A percentile compares a stretch with the other conserved stretches of the same genome.
Conservation (phyloP, 164 flowering plant species). For the Piper betle region DNA sequence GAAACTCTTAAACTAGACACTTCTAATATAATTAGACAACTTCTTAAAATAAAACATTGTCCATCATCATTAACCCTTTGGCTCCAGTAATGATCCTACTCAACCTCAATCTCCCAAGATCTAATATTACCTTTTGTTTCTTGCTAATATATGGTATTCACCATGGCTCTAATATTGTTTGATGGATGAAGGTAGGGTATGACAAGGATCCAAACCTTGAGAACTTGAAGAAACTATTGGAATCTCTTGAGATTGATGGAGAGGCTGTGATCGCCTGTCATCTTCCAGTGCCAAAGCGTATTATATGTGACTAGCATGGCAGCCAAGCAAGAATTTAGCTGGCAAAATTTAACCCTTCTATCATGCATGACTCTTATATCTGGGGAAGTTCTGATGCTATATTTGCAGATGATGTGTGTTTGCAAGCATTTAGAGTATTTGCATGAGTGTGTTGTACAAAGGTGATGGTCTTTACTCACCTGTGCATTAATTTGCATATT, state of each 20-base stretch:
- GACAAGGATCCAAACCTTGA: slow-evolving; percentile 65
- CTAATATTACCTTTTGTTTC: slow-evolving; percentile 83
- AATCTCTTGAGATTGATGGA: slow-evolving; percentile 73
- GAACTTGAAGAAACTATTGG: slow-evolving; percentile 64
- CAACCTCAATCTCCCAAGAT: slow-evolving; percentile 53
- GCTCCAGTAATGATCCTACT: no score
- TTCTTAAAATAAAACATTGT: no score
- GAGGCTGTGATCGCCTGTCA: slow-evolving; percentile 57
- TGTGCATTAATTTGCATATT: neutral
- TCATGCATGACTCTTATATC: slow-evolving; percentile 50
- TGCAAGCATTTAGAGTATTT: slow-evolving; percentile 77
- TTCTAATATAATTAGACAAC: no score
- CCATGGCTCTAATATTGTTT: slow-evolving; percentile 78
- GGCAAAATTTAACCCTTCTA: slow-evolving; percentile 88
- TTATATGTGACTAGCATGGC: slow-evolving; percentile 78
- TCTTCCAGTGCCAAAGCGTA: slow-evolving; percentile 64
- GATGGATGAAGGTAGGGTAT: slow-evolving; percentile 76
- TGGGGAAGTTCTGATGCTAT: slow-evolving; percentile 48
- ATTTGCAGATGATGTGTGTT: slow-evolving; percentile 82
- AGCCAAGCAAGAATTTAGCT: slow-evolving; percentile 90
- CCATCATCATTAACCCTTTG: no score
- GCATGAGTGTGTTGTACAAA: slow-evolving; percentile 74
- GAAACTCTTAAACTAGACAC: no score
- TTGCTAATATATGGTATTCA: slow-evolving; percentile 76
- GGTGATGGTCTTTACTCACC: slow-evolving; percentile 17